Evolutionary conservation across 1,284 basidiomycete genomes (phyloP).

Genomic region (Wolfiporia cocos): DNA sequence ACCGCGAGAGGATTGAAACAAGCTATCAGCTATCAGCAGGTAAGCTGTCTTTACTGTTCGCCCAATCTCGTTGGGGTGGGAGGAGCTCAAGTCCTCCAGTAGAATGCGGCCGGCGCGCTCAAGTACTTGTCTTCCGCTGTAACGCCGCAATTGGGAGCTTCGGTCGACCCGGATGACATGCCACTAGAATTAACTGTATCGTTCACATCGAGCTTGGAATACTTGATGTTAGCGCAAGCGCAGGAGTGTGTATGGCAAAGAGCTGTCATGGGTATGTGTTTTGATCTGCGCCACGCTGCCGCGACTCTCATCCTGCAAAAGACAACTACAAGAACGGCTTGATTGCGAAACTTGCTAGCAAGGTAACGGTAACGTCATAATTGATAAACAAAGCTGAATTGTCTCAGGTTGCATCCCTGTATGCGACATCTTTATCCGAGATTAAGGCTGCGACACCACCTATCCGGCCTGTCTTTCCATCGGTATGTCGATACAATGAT

Average conservation of each 20-base stretch:
- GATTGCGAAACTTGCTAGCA: constrained; percentile 81
- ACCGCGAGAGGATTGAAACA: constrained; percentile 74
- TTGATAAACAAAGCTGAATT: not conserved
- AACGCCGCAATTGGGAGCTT: constrained; percentile 48
- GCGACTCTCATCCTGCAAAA: constrained; percentile 5
- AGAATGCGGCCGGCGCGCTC: constrained; percentile 78
- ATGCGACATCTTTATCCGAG: constrained; percentile 47
- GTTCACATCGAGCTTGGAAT: constrained; percentile 63
- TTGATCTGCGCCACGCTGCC: not conserved
- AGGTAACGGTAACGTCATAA: constrained; percentile 29
- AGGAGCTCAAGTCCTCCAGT: constrained; percentile 1
- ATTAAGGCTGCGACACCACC: constrained; percentile 45
- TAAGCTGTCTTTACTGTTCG: constrained; percentile 25
- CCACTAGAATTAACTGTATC: constrained; percentile 62
- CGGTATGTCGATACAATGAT: constrained; percentile 32
- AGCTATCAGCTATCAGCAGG: constrained; percentile 69
- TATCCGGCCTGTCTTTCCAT: constrained; percentile 44
- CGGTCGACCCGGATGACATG: constrained; percentile 45
- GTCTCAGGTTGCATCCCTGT: constrained; percentile 62
- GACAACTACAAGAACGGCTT: constrained; percentile 80
- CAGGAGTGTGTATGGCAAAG: constrained; percentile 98
- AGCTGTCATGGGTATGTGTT: constrained; percentile 68
- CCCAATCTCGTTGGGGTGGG: too few relatives aligned
- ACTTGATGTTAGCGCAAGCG: constrained; percentile 88
- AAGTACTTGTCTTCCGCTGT: constrained; percentile 56